phyloP scores from a whole-genome alignment of 306 rosid genomes.

The Corylus avellana region DNA sequence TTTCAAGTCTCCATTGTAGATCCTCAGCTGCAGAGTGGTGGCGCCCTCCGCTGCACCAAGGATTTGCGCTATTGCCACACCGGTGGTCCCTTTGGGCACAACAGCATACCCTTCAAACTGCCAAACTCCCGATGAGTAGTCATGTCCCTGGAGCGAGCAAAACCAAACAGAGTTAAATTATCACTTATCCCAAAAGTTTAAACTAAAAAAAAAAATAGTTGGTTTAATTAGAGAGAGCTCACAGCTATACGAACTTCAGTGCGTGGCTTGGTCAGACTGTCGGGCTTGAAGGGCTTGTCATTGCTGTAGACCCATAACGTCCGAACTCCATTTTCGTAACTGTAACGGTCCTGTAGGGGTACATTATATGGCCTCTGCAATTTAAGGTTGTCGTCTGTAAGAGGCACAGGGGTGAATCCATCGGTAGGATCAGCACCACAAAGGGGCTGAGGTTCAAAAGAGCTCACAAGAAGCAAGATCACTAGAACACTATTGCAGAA shows the following conservation, averaged over 20 bases:
- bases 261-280: neutral
- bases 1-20: constrained; percentile 27
- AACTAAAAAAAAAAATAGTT: too few relatives aligned
- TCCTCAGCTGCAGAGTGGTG: constrained; percentile 26
- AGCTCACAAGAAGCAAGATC: too few relatives aligned
- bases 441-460: neutral
- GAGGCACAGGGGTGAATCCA: constrained; percentile 50
- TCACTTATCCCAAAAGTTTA: too few relatives aligned
- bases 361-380: constrained; percentile 38
- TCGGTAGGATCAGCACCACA: constrained; percentile 41
- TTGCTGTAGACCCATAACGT: constrained; percentile 18
- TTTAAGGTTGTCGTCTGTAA: constrained; percentile 30
- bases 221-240: neutral
- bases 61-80: constrained; percentile 25
- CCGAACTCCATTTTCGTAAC: constrained; percentile 12
- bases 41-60: constrained; percentile 38
- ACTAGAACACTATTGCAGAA: too few relatives aligned
- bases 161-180: neutral
- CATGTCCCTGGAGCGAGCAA: constrained; percentile 14
- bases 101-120: constrained; percentile 28
- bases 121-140: constrained; percentile 27
- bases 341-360: constrained; percentile 17
- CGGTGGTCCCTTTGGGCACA: constrained; percentile 12
- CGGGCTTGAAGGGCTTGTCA: constrained; percentile 8
- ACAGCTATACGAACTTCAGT: constrained; percentile 3